A percentile compares a stretch with the other conserved stretches of the same genome.
These are phyloP conservation scores for Beauveria varroae DNA, from an alignment of 2,329 filamentous ascomycete genomes.

Conservation along the genomic window DNA sequence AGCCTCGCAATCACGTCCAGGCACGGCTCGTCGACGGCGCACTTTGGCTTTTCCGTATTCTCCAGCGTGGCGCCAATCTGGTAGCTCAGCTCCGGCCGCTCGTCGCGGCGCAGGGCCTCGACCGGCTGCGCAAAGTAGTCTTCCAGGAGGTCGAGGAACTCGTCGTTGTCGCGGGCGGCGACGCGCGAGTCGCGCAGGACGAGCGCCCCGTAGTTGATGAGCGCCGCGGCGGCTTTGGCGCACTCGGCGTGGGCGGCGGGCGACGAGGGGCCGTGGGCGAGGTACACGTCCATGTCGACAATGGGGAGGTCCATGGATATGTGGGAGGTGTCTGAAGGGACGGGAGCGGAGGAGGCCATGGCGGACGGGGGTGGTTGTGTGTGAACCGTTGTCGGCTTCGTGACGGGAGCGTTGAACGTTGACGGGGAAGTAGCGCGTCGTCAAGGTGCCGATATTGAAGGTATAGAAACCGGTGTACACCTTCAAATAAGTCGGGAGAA, in stretches of 20 bases:
- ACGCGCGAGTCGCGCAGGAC: constrained; percentile 54
- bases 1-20: constrained; percentile 48
- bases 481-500: too few relatives aligned
- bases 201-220: constrained; percentile 53
- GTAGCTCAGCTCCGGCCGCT: constrained; percentile 51
- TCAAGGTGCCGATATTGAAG: too few relatives aligned
- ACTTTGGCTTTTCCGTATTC: constrained; percentile 57
- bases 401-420: neutral
- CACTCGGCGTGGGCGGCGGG: constrained; percentile 43
- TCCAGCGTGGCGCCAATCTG: constrained; percentile 56
- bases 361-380: neutral
- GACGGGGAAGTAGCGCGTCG: neutral
- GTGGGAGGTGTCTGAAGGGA: constrained; percentile 8
- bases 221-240: constrained; percentile 43
- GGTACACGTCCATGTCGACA: constrained; percentile 52
- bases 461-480: too few relatives aligned
- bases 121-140: constrained; percentile 55
- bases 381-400: neutral
- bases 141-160: constrained; percentile 55
- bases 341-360: neutral
- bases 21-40: constrained; percentile 54
- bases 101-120: constrained; percentile 38
- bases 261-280: constrained; percentile 33
- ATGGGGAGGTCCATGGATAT: constrained; percentile 49
- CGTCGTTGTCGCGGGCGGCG: constrained; percentile 44